A percentile compares a stretch with the other conserved stretches of the same genome.
phyloP scores from a whole-genome alignment of 331 rosid genomes.

The Cydonia oblonga region DNA sequence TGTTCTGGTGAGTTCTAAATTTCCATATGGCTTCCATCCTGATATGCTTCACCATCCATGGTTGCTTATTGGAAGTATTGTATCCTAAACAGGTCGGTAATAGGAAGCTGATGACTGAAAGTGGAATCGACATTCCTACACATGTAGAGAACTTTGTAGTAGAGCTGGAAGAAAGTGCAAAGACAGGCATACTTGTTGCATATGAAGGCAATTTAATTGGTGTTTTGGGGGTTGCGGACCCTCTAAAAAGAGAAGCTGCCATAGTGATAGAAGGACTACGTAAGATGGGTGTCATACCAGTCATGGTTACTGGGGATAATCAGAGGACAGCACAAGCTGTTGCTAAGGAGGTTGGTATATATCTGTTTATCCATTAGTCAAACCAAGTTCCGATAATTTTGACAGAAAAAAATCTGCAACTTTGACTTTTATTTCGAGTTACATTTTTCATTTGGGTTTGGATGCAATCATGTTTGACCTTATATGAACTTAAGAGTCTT shows the following conservation, averaged over 20 bases:
- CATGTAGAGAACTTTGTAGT: slow-evolving; percentile 62
- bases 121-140: slow-evolving; percentile 53
- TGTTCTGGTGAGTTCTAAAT: slow-evolving; percentile 39
- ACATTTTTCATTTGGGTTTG: too few species aligned
- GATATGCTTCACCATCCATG: background rate
- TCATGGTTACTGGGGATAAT: slow-evolving; percentile 97
- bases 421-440: background rate
- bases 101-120: slow-evolving; percentile 74
- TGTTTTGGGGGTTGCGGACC: slow-evolving; percentile 85
- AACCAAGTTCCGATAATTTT: background rate
- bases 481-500: too few species aligned
- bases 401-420: too few species aligned
- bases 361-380: background rate
- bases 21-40: background rate
- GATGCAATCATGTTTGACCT: too few species aligned
- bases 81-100: slow-evolving; percentile 72
- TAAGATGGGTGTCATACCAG: slow-evolving; percentile 82
- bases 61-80: slow-evolving; percentile 16
- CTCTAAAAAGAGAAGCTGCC: slow-evolving; percentile 90
- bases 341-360: slow-evolving; percentile 70
- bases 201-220: slow-evolving; percentile 56
- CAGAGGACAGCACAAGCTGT: slow-evolving; percentile 85
- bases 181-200: slow-evolving; percentile 77
- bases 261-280: slow-evolving; percentile 78
- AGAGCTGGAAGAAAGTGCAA: slow-evolving; percentile 85